Conservation (phyloP, 345 rosid species). For the Brassica carinata region DNA sequence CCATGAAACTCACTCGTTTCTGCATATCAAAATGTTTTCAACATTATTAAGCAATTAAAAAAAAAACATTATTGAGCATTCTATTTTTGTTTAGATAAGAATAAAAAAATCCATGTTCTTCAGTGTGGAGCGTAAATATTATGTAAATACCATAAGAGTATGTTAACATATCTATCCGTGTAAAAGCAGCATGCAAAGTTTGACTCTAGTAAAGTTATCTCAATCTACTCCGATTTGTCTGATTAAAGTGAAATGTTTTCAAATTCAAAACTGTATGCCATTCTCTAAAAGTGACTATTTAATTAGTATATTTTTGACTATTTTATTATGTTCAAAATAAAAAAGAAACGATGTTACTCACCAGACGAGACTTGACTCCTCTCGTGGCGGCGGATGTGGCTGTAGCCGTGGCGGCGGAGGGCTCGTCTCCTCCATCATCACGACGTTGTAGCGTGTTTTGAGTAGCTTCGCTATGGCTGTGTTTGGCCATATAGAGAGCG, state of each 20-base stretch:
- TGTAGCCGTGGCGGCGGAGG: neutral
- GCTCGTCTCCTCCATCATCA: slow-evolving; percentile 19
- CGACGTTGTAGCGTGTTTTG: slow-evolving; percentile 6
- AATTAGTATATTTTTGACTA: neutral
- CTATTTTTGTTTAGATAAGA: neutral
- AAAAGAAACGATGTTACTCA: slow-evolving; percentile 25
- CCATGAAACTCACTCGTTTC: slow-evolving; percentile 85
- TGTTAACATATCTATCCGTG: neutral
- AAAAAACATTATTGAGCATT: too few species aligned
- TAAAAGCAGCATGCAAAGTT: slow-evolving; percentile 35
- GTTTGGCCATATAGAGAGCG: slow-evolving; percentile 35
- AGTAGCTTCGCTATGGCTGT: neutral
- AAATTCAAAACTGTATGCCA: neutral
- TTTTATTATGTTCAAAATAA: neutral
- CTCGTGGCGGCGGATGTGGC: slow-evolving; percentile 14
- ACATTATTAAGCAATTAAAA: neutral
- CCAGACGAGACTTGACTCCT: slow-evolving; percentile 59
- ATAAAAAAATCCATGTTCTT: neutral
- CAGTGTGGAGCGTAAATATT: neutral
- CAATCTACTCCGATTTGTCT: slow-evolving; percentile 13
- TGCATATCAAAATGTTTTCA: slow-evolving; percentile 42
- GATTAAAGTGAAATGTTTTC: slow-evolving; percentile 4
- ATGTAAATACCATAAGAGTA: neutral
- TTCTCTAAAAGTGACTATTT: neutral
- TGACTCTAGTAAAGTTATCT: slow-evolving; percentile 7